A percentile compares a stretch with the other conserved stretches of the same genome.
Evolutionary conservation across 805 yeast genomes (phyloP).

Genomic region (Phaffomyces opuntiae): DNA sequence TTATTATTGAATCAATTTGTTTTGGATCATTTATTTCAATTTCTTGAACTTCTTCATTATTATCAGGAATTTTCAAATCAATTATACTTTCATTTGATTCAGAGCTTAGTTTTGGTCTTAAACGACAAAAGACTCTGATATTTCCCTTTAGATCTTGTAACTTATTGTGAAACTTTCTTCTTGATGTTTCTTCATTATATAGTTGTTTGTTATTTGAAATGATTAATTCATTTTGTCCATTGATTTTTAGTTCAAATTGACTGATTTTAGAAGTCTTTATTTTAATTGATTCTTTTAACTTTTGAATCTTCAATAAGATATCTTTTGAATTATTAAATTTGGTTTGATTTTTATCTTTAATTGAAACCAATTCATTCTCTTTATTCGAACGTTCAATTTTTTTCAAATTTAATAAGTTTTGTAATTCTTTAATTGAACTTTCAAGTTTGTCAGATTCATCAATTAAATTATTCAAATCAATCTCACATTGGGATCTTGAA

Average conservation of each 20-base stretch:
- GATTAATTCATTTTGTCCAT: conserved; percentile 25
- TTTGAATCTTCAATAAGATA: conserved; percentile 6
- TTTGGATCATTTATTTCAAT: conserved; percentile 16
- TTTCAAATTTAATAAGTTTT: conserved; percentile 5
- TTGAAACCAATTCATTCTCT: neutral
- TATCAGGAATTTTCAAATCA: conserved; percentile 26
- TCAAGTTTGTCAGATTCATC: neutral
- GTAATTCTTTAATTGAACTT: neutral
- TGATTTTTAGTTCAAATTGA: conserved; percentile 15
- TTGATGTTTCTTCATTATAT: conserved; percentile 41
- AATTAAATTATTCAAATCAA: neutral
- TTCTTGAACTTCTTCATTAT: conserved; percentile 23
- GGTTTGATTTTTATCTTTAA: neutral
- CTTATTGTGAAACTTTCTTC: conserved; percentile 63
- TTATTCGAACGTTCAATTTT: conserved; percentile 6
- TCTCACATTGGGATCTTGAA: neutral
- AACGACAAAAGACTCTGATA: conserved; percentile 83
- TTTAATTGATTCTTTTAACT: conserved; percentile 13
- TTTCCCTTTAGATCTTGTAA: conserved; percentile 88
- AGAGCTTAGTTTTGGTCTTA: conserved; percentile 49
- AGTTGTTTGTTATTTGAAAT: conserved; percentile 30
- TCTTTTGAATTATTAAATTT: neutral
- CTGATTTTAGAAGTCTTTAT: conserved; percentile 12
- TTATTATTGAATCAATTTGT: neutral
- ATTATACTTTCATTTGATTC: conserved; percentile 20